These are phyloP conservation scores for Pythium dissotocum DNA, from an alignment of 352 stramenopile genomes.

Conservation along the genomic window DNA sequence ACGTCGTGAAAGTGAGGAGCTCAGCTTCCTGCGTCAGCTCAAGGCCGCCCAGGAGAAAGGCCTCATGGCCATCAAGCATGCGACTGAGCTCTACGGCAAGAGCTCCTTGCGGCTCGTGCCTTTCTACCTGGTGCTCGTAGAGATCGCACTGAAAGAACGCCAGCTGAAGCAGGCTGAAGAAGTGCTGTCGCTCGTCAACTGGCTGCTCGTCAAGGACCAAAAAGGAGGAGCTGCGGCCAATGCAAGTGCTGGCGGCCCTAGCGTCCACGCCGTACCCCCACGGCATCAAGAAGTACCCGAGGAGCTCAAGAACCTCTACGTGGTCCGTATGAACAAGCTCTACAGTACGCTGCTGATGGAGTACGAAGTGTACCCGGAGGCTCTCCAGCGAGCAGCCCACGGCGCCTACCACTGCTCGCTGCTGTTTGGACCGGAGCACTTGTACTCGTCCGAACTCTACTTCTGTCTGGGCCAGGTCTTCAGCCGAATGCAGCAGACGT, in stretches of 20 bases:
- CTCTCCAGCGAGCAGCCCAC: conserved; percentile 60
- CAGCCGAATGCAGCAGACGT: conserved; percentile 33
- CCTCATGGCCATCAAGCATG: conserved; percentile 44
- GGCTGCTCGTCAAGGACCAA: conserved; percentile 65
- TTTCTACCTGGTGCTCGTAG: conserved; percentile 67
- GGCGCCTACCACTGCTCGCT: conserved; percentile 72
- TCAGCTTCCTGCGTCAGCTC: conserved; percentile 50
- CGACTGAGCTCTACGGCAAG: conserved; percentile 51
- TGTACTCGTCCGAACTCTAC: conserved; percentile 79
- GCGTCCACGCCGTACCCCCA: conserved; percentile 15
- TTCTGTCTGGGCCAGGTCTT: conserved; percentile 71
- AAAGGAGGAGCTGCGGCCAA: conserved; percentile 21
- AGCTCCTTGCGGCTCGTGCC: conserved; percentile 54
- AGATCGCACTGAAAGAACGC: conserved; percentile 58
- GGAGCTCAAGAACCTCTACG: conserved; percentile 62
- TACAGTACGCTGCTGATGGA: conserved; percentile 64
- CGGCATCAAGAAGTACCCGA: conserved; percentile 32
- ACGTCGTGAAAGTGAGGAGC: conserved; percentile 59
- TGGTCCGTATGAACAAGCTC: conserved; percentile 76
- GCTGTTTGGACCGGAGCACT: conserved; percentile 67
- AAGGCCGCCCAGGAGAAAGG: conserved; percentile 47
- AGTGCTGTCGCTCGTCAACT: conserved; percentile 69
- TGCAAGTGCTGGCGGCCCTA: conserved; percentile 4
- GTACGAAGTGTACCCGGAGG: conserved; percentile 46
- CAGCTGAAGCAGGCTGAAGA: conserved; percentile 69